These are phyloP conservation scores for Chlamydomonas urium DNA, from an alignment of 139 green algal species.

Conservation along the genomic window DNA sequence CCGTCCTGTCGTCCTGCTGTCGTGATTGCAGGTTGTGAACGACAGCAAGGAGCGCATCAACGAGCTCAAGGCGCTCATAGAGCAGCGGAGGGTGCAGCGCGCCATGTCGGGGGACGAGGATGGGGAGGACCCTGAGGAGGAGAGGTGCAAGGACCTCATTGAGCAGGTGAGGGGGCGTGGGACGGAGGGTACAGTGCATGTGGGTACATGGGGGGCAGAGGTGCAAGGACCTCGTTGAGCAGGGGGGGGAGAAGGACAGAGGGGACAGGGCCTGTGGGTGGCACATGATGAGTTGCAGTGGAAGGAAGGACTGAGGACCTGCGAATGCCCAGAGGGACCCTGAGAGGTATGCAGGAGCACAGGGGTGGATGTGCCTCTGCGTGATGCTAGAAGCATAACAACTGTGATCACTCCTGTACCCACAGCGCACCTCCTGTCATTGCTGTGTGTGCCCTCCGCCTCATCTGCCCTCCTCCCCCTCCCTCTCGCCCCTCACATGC, in stretches of 20 bases:
- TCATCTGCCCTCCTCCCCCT: too few species aligned
- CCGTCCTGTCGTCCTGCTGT: neutral
- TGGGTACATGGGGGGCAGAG: slow-evolving; percentile 2
- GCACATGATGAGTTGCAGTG: neutral
- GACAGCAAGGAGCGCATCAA: slow-evolving; percentile 45
- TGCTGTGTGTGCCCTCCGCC: too few species aligned
- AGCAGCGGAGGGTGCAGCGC: slow-evolving; percentile 63
- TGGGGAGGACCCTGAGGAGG: slow-evolving; percentile 50
- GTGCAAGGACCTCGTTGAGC: slow-evolving; percentile 25
- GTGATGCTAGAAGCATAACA: too few species aligned
- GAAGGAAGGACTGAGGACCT: too few species aligned
- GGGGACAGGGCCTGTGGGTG: too few species aligned
- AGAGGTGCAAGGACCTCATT: slow-evolving; percentile 37
- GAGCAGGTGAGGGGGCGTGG: slow-evolving; percentile 4
- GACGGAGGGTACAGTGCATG: neutral
- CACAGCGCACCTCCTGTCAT: too few species aligned
- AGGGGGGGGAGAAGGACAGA: slow-evolving; percentile 41
- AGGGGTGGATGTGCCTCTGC: too few species aligned
- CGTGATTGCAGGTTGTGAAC: slow-evolving; percentile 20
- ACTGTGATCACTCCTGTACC: too few species aligned
- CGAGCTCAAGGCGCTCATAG: slow-evolving; percentile 60
- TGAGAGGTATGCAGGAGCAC: too few species aligned
- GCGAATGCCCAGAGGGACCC: too few species aligned
- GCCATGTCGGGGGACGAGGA: slow-evolving; percentile 31
- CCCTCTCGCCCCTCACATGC: too few species aligned